Evolutionary conservation across 345 rosid genomes (phyloP), one percentile per base, ranked within the genome.

Genomic region (Salix suchowensis): DNA sequence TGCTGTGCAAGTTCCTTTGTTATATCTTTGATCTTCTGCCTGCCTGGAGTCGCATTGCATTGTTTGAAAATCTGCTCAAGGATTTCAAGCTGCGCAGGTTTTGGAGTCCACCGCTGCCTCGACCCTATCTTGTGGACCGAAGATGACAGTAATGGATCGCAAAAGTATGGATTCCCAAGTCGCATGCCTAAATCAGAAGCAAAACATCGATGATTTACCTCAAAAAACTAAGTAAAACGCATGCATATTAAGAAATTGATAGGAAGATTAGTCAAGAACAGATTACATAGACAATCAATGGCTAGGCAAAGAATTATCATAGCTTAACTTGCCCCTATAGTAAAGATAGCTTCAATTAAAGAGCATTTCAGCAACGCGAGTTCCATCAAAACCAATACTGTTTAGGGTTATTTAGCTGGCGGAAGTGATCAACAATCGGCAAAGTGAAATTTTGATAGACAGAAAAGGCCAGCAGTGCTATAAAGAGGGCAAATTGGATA

Each of bases 81-180:
- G 32, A 86, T 86, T 73, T 87, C 82, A 72, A 93, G 93, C 69
- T 90, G 96, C 36, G 71, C 68, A 0, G 87, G 71, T 2, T 89
- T 87, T 2, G 97, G 97, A 23, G 86, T 88, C 96, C 96, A 93
- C 1, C 96, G 87, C 69, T 93, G 94, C 83, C 97, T 83, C 1
- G 85, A 48, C 21, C 79, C 76, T 30, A 91, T 85, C 75, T 87
- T 88, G 71, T 85, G 88, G 24, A 80, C 80, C 24, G 84, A 46
- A 6, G 88, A 80, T 37, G 81, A 68, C 74, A 84, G 60, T 44
- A 87, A 74, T 15, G 88, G 88, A 74, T 85, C 88, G 68, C 78
- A 75, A 50, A 50, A 50, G 76, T 86, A 84, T 4, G 79, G 65
- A 70, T 70, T 81, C 36, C 90, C 89, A 28, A 84, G n/a, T 73